Evolutionary conservation across 345 rosid genomes (phyloP).

Genomic region (Odontarrhena argentea): DNA sequence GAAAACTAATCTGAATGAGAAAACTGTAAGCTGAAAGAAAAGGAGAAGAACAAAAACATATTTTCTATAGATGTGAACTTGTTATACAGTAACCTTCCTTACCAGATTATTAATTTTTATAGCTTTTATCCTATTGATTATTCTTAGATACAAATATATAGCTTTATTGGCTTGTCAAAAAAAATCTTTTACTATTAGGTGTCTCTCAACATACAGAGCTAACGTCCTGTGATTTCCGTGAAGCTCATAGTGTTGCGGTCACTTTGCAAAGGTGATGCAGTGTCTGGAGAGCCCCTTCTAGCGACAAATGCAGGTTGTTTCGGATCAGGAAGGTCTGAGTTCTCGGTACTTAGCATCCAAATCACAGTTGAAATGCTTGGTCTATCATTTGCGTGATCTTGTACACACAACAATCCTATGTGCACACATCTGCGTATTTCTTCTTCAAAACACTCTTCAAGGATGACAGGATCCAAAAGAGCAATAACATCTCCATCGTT

Average conservation of each 20-base stretch:
- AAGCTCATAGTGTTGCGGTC: slow-evolving; percentile 25
- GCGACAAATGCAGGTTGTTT: slow-evolving; percentile 35
- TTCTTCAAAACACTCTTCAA: slow-evolving; percentile 9
- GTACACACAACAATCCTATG: slow-evolving; percentile 36
- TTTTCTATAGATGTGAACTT: not conserved
- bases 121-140: not conserved
- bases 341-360: slow-evolving; percentile 42
- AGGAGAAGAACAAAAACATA: not conserved
- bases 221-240: slow-evolving; percentile 32
- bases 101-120: no score
- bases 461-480: slow-evolving; percentile 24
- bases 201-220: slow-evolving; percentile 6
- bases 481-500: slow-evolving; percentile 1
- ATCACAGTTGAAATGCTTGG: slow-evolving; percentile 35
- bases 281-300: slow-evolving; percentile 16
- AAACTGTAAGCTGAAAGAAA: slow-evolving; percentile 1
- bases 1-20: not conserved
- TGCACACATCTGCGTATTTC: slow-evolving; percentile 33
- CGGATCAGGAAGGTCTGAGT: slow-evolving; percentile 29
- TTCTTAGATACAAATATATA: not conserved
- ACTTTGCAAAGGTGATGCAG: slow-evolving; percentile 8
- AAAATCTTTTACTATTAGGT: not conserved
- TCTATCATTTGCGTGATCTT: slow-evolving; percentile 41
- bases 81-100: not conserved
- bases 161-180: not conserved